Conservation (phyloP, 2,329 filamentous ascomycete species). For the Colletotrichum tropicicola region DNA sequence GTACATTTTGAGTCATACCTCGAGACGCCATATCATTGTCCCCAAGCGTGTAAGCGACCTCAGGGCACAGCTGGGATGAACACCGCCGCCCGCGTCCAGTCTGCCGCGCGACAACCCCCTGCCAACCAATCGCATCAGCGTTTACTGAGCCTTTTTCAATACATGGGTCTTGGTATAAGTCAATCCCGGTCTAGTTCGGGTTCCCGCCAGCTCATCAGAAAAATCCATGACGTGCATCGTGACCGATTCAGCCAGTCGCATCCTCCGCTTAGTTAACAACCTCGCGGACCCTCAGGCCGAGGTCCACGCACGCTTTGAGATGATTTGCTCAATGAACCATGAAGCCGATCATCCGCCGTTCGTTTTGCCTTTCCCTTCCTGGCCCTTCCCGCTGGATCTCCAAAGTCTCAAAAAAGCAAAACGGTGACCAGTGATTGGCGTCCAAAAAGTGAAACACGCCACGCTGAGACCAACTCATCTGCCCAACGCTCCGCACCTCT, state of each 20-base stretch:
- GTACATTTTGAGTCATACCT: no score
- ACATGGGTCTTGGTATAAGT: not conserved
- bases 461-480: not conserved
- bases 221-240: conserved; percentile 8
- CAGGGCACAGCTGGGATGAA: not conserved
- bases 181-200: not conserved
- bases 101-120: not conserved
- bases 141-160: not conserved
- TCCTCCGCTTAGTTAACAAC: not conserved
- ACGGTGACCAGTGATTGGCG: not conserved
- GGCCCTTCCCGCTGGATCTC: not conserved
- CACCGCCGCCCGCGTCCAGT: not conserved
- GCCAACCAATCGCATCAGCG: conserved; percentile 13
- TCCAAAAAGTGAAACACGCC: conserved; percentile 11
- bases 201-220: not conserved
- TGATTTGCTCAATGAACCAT: not conserved
- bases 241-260: conserved; percentile 2
- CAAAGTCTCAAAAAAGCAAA: not conserved
- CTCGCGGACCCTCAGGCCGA: not conserved
- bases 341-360: not conserved
- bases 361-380: not conserved
- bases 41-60: not conserved
- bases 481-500: not conserved
- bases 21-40: no score
- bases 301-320: no score